Evolutionary conservation across 352 stramenopile species (phyloP).

Genomic region (Phytophthora macrochlamydospora): DNA sequence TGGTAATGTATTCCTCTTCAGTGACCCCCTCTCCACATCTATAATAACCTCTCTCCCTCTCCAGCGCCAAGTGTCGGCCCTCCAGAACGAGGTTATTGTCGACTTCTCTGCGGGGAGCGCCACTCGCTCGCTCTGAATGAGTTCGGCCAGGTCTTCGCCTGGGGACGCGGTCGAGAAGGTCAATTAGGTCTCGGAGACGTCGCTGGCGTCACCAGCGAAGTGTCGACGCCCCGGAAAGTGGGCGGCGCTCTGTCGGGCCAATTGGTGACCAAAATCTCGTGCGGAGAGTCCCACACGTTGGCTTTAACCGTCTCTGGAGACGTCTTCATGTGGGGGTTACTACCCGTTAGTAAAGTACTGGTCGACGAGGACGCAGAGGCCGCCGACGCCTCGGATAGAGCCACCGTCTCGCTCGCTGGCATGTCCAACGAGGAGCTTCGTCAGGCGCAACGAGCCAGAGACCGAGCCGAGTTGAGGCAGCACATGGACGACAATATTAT

Average conservation of each 20-base stretch:
- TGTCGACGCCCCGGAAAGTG: conserved; percentile 47
- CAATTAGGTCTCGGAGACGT: conserved; percentile 65
- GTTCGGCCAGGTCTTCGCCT: conserved; percentile 83
- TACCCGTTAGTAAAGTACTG: conserved; percentile 61
- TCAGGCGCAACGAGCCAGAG: conserved; percentile 23
- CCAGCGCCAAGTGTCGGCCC: conserved; percentile 58
- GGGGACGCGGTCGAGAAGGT: conserved; percentile 73
- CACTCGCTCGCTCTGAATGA: conserved; percentile 82
- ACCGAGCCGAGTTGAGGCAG: conserved; percentile 22
- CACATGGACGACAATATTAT: conserved; percentile 62
- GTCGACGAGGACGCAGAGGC: conserved; percentile 32
- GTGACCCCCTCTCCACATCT: neutral
- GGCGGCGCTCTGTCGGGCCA: conserved; percentile 55
- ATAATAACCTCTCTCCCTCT: neutral
- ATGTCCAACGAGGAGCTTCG: conserved; percentile 40
- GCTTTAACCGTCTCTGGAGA: conserved; percentile 57
- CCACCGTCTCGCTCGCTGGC: conserved; percentile 61
- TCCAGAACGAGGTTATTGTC: conserved; percentile 63
- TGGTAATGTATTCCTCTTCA: conserved; percentile 26
- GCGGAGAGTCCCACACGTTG: conserved; percentile 79
- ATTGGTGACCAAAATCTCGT: conserved; percentile 71
- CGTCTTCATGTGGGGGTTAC: conserved; percentile 79
- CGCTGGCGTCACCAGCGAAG: conserved; percentile 28
- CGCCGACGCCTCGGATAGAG: conserved; percentile 51
- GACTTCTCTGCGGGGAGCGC: conserved; percentile 78